A percentile compares a stretch with the other conserved stretches of the same genome.
These are phyloP conservation scores for Colletotrichum horii DNA, from an alignment of 2,329 filamentous ascomycete species.

Conservation along the genomic window DNA sequence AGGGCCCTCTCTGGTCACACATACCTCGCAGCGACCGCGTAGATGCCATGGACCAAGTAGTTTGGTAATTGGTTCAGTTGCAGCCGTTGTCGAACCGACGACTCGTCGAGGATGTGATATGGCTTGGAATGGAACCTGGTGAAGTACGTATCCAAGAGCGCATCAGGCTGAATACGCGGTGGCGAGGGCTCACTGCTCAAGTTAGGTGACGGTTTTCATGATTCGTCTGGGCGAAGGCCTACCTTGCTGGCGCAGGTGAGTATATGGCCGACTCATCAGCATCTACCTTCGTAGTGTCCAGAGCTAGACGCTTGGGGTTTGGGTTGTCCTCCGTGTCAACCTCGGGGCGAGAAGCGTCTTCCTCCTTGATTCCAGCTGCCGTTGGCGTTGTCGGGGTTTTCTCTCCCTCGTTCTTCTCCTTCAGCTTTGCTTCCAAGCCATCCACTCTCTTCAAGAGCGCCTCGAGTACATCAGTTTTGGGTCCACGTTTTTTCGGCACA, in stretches of 20 bases:
- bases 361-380: slow-evolving; percentile 25
- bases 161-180: slow-evolving; percentile 57
- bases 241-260: slow-evolving; percentile 46
- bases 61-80: slow-evolving; percentile 69
- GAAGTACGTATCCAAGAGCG: slow-evolving; percentile 81
- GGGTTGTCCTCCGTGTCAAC: slow-evolving; percentile 40
- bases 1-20: slow-evolving; percentile 12
- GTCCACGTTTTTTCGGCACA: slow-evolving; percentile 86
- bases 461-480: slow-evolving; percentile 88
- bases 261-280: slow-evolving; percentile 44
- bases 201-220: neutral
- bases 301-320: slow-evolving; percentile 43
- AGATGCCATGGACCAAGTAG: slow-evolving; percentile 62
- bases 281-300: slow-evolving; percentile 39
- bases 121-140: slow-evolving; percentile 80
- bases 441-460: slow-evolving; percentile 85
- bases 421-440: slow-evolving; percentile 80
- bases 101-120: slow-evolving; percentile 81
- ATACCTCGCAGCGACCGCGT: slow-evolving; percentile 67
- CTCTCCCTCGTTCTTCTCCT: slow-evolving; percentile 63
- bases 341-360: slow-evolving; percentile 27
- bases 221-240: slow-evolving; percentile 10
- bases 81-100: slow-evolving; percentile 72
- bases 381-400: slow-evolving; percentile 24
- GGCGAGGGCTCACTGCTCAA: slow-evolving; percentile 49